Base-by-base conservation (phyloP, 768 basidiomycete species). In the Hydnum rufescens region DNA sequence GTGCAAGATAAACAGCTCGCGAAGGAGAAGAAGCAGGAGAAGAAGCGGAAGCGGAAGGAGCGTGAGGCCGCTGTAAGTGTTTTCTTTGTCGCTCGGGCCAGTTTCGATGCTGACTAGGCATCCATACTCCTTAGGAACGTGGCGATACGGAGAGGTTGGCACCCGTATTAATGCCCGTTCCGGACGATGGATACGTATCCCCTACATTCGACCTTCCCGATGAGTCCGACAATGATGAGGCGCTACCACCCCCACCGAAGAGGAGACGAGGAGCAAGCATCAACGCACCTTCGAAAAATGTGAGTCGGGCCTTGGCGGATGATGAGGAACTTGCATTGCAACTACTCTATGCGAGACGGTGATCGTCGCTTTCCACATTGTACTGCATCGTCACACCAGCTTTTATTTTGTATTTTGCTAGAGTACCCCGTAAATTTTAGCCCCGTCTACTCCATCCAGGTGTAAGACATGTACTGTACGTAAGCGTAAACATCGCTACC, bases 31-130 rank as follows among this genome's bases (percentile, higher is more conserved):
- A 83, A 80, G 67, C 68, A 73, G 57, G 92, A 95, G 64, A 90
- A 85, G 73, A 95, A 93, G 70, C 69, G 85, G 57, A 93, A 90
- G 67, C 69, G 84, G 61, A 93, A 92, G 66, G 82, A 87, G 53
- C 71, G 74, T 32, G 82, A 86, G 61, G 65, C 52, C 70, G 64
- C 60, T 13, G 44, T 47, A 28, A 47, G 44, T 47, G 13, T 47
- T 28, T 19, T 28, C 22, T 23, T 39, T 13, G 18, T 13, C 16
- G 4, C 30, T 31, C 53, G 8, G 4, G 34, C 30, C 5, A 4
- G 5, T 28, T 49, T 49, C 19, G 34, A 28, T 47, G 13, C 44
- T 47, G 13, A 47, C 44, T 47, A 39, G 22, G 55, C 36, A 57
- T 54, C 52, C 34, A 42, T 54, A 58, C 18, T 50, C 49, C 2